phyloP scores from a whole-genome alignment of 441 rosid species.

The Syzygium malaccense region DNA sequence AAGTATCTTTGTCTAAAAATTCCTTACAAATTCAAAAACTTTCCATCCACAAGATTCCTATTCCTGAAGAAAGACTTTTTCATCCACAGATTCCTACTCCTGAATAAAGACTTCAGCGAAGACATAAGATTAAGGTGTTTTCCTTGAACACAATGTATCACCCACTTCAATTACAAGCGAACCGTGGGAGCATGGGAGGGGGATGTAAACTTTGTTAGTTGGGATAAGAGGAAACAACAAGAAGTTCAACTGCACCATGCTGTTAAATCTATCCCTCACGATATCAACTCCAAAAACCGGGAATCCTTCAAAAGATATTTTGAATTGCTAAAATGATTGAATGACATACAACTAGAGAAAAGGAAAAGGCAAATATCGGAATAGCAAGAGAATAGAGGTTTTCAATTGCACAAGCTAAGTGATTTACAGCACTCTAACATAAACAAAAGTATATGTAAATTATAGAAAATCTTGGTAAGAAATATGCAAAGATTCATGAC shows the following conservation, averaged over 20 bases:
- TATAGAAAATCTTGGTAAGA: not conserved
- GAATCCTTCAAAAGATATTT: not conserved
- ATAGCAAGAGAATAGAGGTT: not conserved
- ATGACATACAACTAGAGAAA: not conserved
- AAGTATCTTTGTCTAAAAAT: not conserved
- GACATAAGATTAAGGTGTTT: not conserved
- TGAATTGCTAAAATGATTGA: not conserved
- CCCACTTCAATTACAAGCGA: not conserved
- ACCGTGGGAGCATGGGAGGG: not conserved
- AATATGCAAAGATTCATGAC: conserved; percentile 1
- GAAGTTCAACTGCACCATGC: not conserved
- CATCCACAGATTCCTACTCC: not conserved
- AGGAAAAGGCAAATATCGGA: not conserved
- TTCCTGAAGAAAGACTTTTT: not conserved
- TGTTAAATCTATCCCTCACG: not conserved
- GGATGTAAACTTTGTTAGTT: not conserved
- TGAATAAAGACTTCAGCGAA: not conserved
- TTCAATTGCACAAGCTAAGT: not conserved
- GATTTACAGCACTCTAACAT: not conserved
- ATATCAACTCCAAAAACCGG: not conserved
- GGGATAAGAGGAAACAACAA: not conserved
- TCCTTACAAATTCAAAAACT: not conserved
- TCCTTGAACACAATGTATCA: not conserved
- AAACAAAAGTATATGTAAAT: not conserved
- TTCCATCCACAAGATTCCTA: not conserved